phyloP scores from a whole-genome alignment of 148 eudicot genomes.

The Camellia sinensis region DNA sequence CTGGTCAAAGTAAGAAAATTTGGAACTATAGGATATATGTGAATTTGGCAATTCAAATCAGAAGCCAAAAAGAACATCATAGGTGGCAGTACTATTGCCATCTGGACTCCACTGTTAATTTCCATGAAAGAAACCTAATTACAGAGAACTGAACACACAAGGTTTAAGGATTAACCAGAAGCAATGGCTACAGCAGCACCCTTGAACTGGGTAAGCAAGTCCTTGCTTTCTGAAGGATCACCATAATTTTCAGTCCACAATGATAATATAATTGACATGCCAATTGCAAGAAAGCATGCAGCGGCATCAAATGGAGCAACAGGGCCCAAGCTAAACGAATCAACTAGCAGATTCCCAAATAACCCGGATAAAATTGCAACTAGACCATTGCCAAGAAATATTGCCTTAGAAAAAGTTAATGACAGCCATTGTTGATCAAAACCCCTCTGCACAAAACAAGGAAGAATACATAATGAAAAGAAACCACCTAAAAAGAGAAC shows the following conservation, averaged over 20 bases:
- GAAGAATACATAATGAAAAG: conserved; percentile 5
- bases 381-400: conserved; percentile 87
- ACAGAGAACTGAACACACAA: background rate
- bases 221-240: conserved; percentile 82
- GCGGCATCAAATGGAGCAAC: conserved; percentile 92
- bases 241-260: conserved; percentile 88
- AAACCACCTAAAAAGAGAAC: background rate
- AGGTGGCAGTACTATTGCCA: background rate
- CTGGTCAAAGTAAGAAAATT: background rate
- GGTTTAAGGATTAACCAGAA: conserved; percentile 42
- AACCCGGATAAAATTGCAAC: conserved; percentile 72
- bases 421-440: conserved; percentile 82
- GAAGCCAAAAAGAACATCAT: background rate
- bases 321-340: conserved; percentile 56
- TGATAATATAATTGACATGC: conserved; percentile 37
- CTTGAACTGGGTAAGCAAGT: conserved; percentile 72
- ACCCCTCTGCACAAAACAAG: conserved; percentile 55
- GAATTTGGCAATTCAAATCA: no score
- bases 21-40: no score
- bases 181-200: conserved; percentile 90
- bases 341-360: conserved; percentile 71
- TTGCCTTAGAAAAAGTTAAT: conserved; percentile 77
- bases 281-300: conserved; percentile 72
- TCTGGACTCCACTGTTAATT: background rate
- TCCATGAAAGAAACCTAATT: background rate